Evolutionary conservation across 2,329 filamentous ascomycete species (phyloP), one percentile per base, ranked within the genome.

Genomic region (Exophiala alcalophila): DNA sequence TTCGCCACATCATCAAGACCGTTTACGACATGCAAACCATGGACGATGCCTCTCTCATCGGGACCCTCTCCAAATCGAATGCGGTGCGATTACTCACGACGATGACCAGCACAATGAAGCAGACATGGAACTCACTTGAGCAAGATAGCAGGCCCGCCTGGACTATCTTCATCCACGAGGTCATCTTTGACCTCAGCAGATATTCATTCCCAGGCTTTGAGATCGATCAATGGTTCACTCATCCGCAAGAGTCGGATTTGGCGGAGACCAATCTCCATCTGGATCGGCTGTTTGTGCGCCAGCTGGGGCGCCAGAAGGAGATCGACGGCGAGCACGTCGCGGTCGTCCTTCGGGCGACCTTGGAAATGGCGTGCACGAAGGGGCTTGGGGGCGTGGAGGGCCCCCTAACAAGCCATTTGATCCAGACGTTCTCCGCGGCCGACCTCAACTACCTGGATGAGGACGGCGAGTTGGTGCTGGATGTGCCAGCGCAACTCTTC

Each of bases 1-100:
- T 52, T 20, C 16, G 38, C 21, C 45, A 51, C 21, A 26, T 54
- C 32, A 35, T 54, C 11, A 45, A 43, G 16, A 34, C 20, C 29
- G 40, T 50, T 21, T 37, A 47, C 19, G 18, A 33, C 21, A 18
- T 45, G 3, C 42, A 40, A 23, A 11, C 24, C 18, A 27, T 21
- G 14, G 23, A 29, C 9, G 40, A 48, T 18, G 29, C 10, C 6
- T 12, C 25, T 15, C 19, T 24, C 25, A 23, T 16, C 26, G 27
- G 32, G 15, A 26, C 23, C 14, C 35, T 48, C 14, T 39, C 31
- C 19, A 39, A 39, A 23, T 15, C n/a, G 12, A 27, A 46, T 24
- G 40, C 34, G 28, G 26, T 40, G 16, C 16, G 34, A 24, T 31
- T 54, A 14, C 35, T 52, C 25, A 29, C 15, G 11, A 36, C 27